Base-by-base conservation (phyloP, 257 asterid genomes). In the Paulownia fortunei region DNA sequence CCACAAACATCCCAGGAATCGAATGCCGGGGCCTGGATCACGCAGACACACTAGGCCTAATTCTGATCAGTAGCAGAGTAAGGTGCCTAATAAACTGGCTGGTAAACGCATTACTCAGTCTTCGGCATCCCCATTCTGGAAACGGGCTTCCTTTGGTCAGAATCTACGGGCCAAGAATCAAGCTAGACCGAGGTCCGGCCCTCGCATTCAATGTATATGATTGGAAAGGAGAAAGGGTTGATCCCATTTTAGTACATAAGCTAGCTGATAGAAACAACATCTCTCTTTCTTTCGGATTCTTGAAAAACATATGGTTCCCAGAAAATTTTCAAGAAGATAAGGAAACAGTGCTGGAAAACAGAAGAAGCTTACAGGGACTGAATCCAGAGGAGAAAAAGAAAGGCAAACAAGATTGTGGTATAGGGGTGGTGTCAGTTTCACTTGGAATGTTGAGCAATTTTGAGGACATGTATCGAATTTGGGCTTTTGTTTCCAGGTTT, bases 171-270 rank as follows among this genome's bases (percentile, higher is more conserved):
- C 94, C 93, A n/a, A 89, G 81, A 39, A 52, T 89, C 13, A 77
- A 83, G 80, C 79, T 88, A 8, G 86, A 86, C 39, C 70, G 97
- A 34, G 97, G 96, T 62, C 89, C 89, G 67, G 84, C 90, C 4
- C 46, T 94, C 11, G 92, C 95, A 0, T 89, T 94, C 86, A 94
- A 92, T 34, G 88, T 94, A 11, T 87, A 81, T 56, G 98, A 94
- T 47, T 94, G 98, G 98, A 91, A 89, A 81, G 96, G 94, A 9
- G 94, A 91, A 64, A 88, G 77, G 60, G 79, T 92, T 3, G 93
- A 91, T 1, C 97, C 97, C 12, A 18, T 44, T 37, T 79, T 94
- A 8, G 97, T 92, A 1, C 97, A 91, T 83, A 94, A 89, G 77
- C 81, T 94, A 3, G 97, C 98, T 3, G 97, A 84, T 55, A 84